Base-by-base conservation (phyloP, 257 asterid genomes). In the Solanum arcanum region DNA sequence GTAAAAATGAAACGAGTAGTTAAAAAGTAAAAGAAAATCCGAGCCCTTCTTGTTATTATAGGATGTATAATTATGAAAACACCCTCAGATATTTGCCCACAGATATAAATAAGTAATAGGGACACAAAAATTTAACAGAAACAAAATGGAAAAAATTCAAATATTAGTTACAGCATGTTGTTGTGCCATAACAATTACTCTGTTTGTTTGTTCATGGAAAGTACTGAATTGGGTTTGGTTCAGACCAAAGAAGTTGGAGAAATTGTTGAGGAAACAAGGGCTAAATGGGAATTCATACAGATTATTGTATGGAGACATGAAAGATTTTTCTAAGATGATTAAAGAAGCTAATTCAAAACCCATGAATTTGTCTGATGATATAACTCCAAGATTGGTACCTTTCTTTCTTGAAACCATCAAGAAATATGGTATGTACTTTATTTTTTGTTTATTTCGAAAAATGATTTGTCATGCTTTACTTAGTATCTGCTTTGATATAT, bases 281-380 rank as follows among this genome's bases (percentile, higher is more conserved):
- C 88, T 91, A 66, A 87, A 27, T 3, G 95, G 93, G 1, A 90
- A 87, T 47, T 37, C 90, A 5, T 93, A 90, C 87, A 90, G 85
- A 84, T 3, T 91, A 59, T 59, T 59, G 68, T 59, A 20, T 59
- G 88, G 89, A 1, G 91, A 87, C 44, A n/a, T 85, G 37, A 87
- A 85, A 35, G 90, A 89, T 12, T 5, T 85, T 9, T 21, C 69
- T 3, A 16, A 46, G 59, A 12, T 80, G 87, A 15, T 29, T 33
- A 12, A 59, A 25, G 86, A 87, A 85, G 91, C 88, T 16, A 20
- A 8, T 21, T 87, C 82, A 21, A 85, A 70, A 59, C 76, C 90
- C 3, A 35, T 85, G 39, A 59, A 14, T 46, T 14, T 87, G n/a
- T 87, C 85, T 15, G 83, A 87, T 25, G 88, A 87, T 84, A 9